Conservation (phyloP, 225 moss, liverwort and hornwort species). For the Pseudisothecium myosuroides region DNA sequence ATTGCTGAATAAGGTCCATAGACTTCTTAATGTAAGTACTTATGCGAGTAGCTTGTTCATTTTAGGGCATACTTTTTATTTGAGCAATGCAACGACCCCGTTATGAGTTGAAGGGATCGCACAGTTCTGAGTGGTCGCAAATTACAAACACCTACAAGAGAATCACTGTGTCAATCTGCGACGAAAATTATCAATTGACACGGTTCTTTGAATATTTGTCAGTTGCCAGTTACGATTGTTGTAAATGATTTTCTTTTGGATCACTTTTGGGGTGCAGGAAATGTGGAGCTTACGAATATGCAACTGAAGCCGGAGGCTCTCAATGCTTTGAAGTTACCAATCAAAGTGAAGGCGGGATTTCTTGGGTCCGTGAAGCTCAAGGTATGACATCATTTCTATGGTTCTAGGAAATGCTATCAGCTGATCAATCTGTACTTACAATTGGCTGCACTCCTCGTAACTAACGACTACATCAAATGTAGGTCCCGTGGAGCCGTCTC, state of each 20-base stretch:
- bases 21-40: not conserved
- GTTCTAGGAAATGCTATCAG: not conserved
- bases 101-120: not conserved
- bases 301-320: conserved; percentile 96
- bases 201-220: not conserved
- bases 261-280: conserved; percentile 35
- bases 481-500: conserved; percentile 89
- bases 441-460: not conserved
- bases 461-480: not conserved
- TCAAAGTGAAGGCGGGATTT: conserved; percentile 98
- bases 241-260: not conserved
- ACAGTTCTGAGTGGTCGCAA: not conserved
- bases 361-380: conserved; percentile 92
- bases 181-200: not conserved
- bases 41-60: not conserved
- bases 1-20: not conserved
- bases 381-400: conserved; percentile 21
- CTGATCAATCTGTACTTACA: not conserved
- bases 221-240: not conserved
- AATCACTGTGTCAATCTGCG: not conserved
- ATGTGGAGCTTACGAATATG: conserved; percentile 98
- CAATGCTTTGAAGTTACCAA: conserved; percentile 89
- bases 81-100: not conserved
- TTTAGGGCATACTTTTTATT: not conserved
- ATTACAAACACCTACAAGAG: not conserved